Evolutionary conservation across 2,329 filamentous ascomycete species (phyloP), one percentile per base, ranked within the genome.

Genomic region (Colletotrichum ledebouriae): DNA sequence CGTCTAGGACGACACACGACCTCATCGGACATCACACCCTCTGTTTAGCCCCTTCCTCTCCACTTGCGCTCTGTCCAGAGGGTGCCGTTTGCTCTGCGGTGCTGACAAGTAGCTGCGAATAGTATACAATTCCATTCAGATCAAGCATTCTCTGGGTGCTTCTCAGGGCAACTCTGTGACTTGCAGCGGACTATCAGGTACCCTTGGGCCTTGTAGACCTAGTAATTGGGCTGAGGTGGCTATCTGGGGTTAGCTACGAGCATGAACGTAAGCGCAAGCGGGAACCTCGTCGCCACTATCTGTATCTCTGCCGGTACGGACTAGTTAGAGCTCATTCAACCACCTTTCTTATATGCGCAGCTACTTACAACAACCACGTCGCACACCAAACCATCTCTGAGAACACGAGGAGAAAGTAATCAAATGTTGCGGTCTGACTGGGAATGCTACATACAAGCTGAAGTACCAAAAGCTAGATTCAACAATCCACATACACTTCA

Each of bases 11-110:
- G 46, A 60, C 63, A 59, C 67, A 71, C 70, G 67, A 70, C 70
- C 67, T 71, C 70, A 71, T 63, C 70, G 49, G 63, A 63, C 67
- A 70, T 67, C 44, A 63, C 59, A 60, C 22, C 58, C 49, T 55
- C 46, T 52, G 61, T 69, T 42, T 50, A 39, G 17, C 58, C 25
- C 37, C 34, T 37, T 49, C 39, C 57, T 57, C 39, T 61, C 41
- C 33, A 17, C 44, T 29, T 22, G 20, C 33, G 29, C 59, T 49
- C 33, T 55, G 58, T 22, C 29, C 47, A n/a, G 13, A 39, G 46
- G 29, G 22, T 22, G 22, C 3, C 22, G 2, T 22, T 22, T 22
- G 22, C 22, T 22, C 4, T 22, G 42, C 44, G 50, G 55, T 50
- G 9, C 34, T 11, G 9, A 13, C 12, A 44, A 22, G 9, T 15